These are phyloP conservation scores for Erythrobasidium hasegawianum DNA, from an alignment of 1,284 basidiomycete genomes.

Conservation along the genomic window DNA sequence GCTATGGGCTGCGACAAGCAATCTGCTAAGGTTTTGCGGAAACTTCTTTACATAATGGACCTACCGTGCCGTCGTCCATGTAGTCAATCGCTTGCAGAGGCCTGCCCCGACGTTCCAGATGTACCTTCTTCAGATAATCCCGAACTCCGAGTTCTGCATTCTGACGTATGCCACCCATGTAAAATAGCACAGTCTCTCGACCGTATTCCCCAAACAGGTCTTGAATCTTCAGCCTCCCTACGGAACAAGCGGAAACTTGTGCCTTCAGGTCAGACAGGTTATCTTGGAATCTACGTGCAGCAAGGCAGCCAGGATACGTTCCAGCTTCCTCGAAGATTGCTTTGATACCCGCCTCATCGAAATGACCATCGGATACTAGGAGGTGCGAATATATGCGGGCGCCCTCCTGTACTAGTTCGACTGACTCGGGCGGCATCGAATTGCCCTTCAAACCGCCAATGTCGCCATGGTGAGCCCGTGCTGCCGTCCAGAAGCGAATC, in stretches of 20 bases:
- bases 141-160: constrained; percentile 89
- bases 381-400: constrained; percentile 90
- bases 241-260: constrained; percentile 73
- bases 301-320: constrained; percentile 57
- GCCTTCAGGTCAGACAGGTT: constrained; percentile 90
- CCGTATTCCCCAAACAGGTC: constrained; percentile 81
- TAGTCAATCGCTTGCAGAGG: constrained; percentile 69
- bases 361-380: constrained; percentile 76
- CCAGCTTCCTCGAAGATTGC: constrained; percentile 81
- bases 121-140: constrained; percentile 73
- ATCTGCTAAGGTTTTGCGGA: no score
- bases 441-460: constrained; percentile 57
- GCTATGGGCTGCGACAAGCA: constrained; percentile 12
- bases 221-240: constrained; percentile 41
- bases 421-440: constrained; percentile 90
- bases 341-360: constrained; percentile 68
- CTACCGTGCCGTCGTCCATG: constrained; percentile 84
- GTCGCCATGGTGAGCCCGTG: constrained; percentile 63
- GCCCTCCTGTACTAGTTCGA: constrained; percentile 86
- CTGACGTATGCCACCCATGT: constrained; percentile 77
- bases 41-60: no score
- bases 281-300: constrained; percentile 60
- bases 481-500: constrained; percentile 89
- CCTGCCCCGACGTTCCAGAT: constrained; percentile 55
- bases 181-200: constrained; percentile 78